A percentile compares a stretch with the other conserved stretches of the same genome.
Evolutionary conservation across 805 yeast genomes (phyloP).

Genomic region (Zygotorulaspora danielsina): DNA sequence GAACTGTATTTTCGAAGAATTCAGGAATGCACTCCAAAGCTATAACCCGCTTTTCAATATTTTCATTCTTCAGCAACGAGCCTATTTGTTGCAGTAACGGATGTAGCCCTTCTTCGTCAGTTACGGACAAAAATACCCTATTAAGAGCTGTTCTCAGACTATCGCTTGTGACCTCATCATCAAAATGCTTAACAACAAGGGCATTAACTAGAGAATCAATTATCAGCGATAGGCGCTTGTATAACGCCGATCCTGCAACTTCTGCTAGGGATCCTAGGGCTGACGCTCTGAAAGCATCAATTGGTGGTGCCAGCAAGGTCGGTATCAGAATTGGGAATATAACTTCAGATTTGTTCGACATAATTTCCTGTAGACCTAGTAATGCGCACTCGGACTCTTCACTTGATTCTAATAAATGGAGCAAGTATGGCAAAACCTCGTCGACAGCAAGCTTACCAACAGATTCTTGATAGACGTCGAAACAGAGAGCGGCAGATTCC

Average conservation of each 20-base stretch:
- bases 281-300: constrained; percentile 77
- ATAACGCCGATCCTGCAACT: constrained; percentile 81
- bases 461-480: constrained; percentile 77
- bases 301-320: constrained; percentile 73
- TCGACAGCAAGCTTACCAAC: constrained; percentile 85
- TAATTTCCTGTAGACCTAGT: constrained; percentile 82
- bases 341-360: constrained; percentile 83
- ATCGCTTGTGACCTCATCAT: constrained; percentile 36
- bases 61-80: constrained; percentile 72
- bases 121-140: constrained; percentile 66
- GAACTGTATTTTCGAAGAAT: constrained; percentile 60
- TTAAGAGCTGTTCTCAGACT: constrained; percentile 57
- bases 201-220: constrained; percentile 70
- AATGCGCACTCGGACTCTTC: constrained; percentile 69
- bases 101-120: constrained; percentile 74
- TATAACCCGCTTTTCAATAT: constrained; percentile 56
- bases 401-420: constrained; percentile 58
- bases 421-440: constrained; percentile 78
- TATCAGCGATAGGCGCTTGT: constrained; percentile 66
- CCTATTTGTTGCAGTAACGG: constrained; percentile 79
- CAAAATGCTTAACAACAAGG: constrained; percentile 38
- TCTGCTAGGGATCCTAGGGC: constrained; percentile 84
- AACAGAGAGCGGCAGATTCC: constrained; percentile 86
- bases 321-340: constrained; percentile 94
- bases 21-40: constrained; percentile 62